Evolutionary conservation across 2,329 filamentous ascomycete species (phyloP).

Genomic region (Exophiala calicioides): DNA sequence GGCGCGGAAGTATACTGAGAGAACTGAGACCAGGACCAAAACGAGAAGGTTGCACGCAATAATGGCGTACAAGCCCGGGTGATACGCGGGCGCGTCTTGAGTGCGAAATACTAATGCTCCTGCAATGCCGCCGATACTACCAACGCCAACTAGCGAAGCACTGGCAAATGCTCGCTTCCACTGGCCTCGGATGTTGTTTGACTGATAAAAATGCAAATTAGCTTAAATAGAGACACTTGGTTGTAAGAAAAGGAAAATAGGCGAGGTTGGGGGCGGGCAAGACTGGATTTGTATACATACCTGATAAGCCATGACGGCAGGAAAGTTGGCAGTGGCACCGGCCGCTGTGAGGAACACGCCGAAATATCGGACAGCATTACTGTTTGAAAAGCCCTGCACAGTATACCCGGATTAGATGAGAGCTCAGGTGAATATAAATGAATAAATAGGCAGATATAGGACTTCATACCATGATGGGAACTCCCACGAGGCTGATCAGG

Average conservation of each 20-base stretch:
- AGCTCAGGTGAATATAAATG: background rate
- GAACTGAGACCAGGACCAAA: conserved; percentile 54
- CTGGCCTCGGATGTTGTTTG: conserved; percentile 83
- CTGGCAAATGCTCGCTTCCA: conserved; percentile 71
- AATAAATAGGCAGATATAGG: conserved; percentile 65
- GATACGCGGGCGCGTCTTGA: conserved; percentile 37
- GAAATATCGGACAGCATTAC: conserved; percentile 63
- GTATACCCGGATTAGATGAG: background rate
- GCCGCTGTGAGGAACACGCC: conserved; percentile 73
- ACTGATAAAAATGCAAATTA: conserved; percentile 73
- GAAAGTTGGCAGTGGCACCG: conserved; percentile 74
- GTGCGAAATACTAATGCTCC: conserved; percentile 69
- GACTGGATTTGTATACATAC: conserved; percentile 34
- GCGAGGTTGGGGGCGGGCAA: background rate
- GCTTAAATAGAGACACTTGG: background rate
- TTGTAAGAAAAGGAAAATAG: background rate
- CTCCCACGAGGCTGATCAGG: conserved; percentile 45
- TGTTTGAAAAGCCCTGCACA: conserved; percentile 57
- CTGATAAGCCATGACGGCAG: conserved; percentile 73
- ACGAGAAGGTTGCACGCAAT: conserved; percentile 58
- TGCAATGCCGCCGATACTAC: conserved; percentile 71
- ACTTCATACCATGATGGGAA: conserved; percentile 5
- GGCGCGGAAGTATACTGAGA: conserved; percentile 56
- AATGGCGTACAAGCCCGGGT: conserved; percentile 38
- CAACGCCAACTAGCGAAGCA: conserved; percentile 31